A percentile compares a stretch with the other conserved stretches of the same genome.
Evolutionary conservation across 1,284 basidiomycete genomes (phyloP).

Genomic region (Moesziomyces sp.): DNA sequence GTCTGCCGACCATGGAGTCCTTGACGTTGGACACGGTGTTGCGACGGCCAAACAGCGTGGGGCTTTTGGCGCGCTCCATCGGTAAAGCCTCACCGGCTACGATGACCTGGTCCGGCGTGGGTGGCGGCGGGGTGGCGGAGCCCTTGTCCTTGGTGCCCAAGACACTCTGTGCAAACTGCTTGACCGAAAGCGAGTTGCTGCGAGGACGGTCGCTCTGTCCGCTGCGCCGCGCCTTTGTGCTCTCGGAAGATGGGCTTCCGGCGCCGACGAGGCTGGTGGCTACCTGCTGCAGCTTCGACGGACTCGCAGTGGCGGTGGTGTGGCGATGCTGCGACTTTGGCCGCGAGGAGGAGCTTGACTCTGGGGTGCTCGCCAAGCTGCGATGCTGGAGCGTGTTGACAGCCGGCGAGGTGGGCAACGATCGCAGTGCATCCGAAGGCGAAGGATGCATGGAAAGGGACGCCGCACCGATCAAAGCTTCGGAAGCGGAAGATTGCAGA

Average conservation of each 20-base stretch:
- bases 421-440: background rate
- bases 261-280: constrained; percentile 15
- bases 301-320: constrained; percentile 33
- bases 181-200: constrained; percentile 55
- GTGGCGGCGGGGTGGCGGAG: constrained; percentile 9
- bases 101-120: constrained; percentile 26
- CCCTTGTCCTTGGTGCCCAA: constrained; percentile 44
- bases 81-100: constrained; percentile 47
- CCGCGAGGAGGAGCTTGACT: constrained; percentile 11
- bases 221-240: constrained; percentile 20
- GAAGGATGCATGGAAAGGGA: constrained; percentile 5
- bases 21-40: constrained; percentile 45
- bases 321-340: constrained; percentile 43
- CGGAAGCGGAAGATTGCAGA: constrained; percentile 17
- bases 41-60: constrained; percentile 47
- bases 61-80: constrained; percentile 50
- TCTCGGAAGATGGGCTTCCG: constrained; percentile 17
- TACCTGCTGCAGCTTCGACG: constrained; percentile 36
- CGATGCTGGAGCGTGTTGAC: constrained; percentile 7
- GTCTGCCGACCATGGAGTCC: constrained; percentile 29
- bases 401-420: constrained; percentile 7
- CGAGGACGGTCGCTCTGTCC: constrained; percentile 41
- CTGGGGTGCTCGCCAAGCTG: constrained; percentile 23
- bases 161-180: constrained; percentile 47
- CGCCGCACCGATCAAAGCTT: constrained; percentile 1